phyloP scores from a whole-genome alignment of 495 filamentous ascomycete species.

The Jackrogersella minutella region DNA sequence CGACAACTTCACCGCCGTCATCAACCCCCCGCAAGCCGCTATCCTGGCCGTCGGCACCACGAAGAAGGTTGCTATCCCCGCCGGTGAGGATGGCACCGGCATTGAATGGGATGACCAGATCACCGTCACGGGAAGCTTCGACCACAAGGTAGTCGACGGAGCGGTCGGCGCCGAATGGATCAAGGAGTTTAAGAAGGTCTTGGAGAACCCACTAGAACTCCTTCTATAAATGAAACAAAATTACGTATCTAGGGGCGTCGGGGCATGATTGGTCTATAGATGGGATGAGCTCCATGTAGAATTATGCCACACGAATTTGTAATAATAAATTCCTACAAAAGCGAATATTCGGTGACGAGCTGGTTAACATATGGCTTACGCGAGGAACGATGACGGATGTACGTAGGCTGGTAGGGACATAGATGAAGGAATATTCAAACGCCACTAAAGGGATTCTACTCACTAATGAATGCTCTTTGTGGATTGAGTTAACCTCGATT shows the following conservation, averaged over 20 bases:
- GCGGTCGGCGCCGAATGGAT: constrained; percentile 98
- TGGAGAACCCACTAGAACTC: constrained; percentile 96
- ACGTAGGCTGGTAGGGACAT: not conserved
- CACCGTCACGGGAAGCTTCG: constrained; percentile 90
- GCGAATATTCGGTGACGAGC: constrained; percentile 6
- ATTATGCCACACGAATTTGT: constrained; percentile 45
- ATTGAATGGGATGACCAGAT: constrained; percentile 99
- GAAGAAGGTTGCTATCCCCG: constrained; percentile 91
- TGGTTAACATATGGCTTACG: not conserved
- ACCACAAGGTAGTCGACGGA: constrained; percentile 90
- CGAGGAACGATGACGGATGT: not conserved
- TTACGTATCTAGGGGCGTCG: constrained; percentile 39
- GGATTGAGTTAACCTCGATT: no score
- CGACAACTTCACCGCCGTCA: constrained; percentile 98
- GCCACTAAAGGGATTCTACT: no score
- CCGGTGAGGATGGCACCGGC: constrained; percentile 79
- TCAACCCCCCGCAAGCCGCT: constrained; percentile 97
- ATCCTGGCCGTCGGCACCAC: constrained; percentile 95
- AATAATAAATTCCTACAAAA: constrained; percentile 42
- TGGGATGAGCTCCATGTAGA: constrained; percentile 43
- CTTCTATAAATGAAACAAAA: constrained; percentile 68
- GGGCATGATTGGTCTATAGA: constrained; percentile 48
- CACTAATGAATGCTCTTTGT: no score
- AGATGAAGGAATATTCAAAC: not conserved
- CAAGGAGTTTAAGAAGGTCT: constrained; percentile 92